Conservation (phyloP, 164 flowering plant genomes). For the Santalum album region DNA sequence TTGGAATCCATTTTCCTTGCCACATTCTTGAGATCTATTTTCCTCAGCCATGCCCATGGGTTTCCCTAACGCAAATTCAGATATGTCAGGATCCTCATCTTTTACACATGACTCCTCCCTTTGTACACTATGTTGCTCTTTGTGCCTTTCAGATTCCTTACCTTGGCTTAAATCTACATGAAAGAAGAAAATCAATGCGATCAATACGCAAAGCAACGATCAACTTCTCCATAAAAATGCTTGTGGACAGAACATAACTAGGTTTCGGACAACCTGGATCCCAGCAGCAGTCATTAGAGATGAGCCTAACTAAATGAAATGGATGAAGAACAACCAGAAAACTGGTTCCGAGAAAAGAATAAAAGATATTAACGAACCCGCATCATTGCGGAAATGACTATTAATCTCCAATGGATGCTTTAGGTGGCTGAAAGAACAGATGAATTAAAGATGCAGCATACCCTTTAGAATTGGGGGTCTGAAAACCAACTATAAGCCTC, state of each 20-base stretch:
- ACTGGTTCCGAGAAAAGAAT: not conserved
- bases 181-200: slow-evolving; percentile 16
- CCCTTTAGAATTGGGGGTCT: no score
- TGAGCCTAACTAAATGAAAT: no score
- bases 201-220: slow-evolving; percentile 15
- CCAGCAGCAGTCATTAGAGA: not conserved
- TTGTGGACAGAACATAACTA: slow-evolving; percentile 8
- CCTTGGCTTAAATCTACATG: slow-evolving; percentile 37
- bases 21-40: no score
- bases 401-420: not conserved
- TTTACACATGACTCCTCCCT: slow-evolving; percentile 6
- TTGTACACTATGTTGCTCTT: slow-evolving; percentile 11
- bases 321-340: no score
- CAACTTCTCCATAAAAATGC: slow-evolving; percentile 8
- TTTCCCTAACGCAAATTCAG: slow-evolving; percentile 14
- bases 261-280: not conserved
- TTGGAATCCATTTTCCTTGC: slow-evolving; percentile 8
- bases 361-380: not conserved
- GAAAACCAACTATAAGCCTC: no score
- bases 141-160: slow-evolving; percentile 18
- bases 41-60: slow-evolving; percentile 5
- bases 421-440: not conserved
- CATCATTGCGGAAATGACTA: not conserved
- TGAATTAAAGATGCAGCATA: no score
- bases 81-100: slow-evolving; percentile 9